Evolutionary conservation across 768 basidiomycete genomes (phyloP), one percentile per base, ranked within the genome.

Genomic region (Boletus speciosus): DNA sequence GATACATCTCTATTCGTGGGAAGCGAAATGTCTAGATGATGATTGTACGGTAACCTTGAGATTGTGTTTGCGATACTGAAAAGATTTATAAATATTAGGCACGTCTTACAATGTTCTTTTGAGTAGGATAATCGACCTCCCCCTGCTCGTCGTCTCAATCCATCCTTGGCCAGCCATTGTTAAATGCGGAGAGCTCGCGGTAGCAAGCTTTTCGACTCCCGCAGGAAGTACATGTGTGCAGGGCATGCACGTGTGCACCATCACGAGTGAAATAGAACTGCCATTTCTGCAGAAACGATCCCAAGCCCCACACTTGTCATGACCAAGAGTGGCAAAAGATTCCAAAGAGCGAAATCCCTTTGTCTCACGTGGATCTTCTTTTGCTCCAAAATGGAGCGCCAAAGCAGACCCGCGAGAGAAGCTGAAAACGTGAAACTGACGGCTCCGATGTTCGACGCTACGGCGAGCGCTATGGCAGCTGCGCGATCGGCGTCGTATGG

Each of bases 391-490:
- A 96, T 92, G 15, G 74, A 66, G 21, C 77, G 72, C 94, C 95
- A 98, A 15, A 97, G 76, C 40, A 98, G 73, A 0, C 94, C 94
- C 0, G 93, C 93, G 15, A 97, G 80, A 51, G 88, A 91, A 1
- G 90, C 91, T 6, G 87, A 86, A 65, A 94, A 95, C 9, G 91
- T 90, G 66, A 90, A 86, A 57, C 85, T 88, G 60, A 95, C 88
- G 1, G 95, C 95, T 12, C 95, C 95, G 34, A 92, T 86, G 69
- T 97, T 97, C 51, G 84, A 88, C 3, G 89, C 88, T 0, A 97
- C 78, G 7, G 93, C 94, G 12, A 97, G 79, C 0, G 92, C 81
- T 45, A 85, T 80, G 0, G 81, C 84, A 1, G 84, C 86, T 1
- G 81, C 84, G 16, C 81, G 77, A 6, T 61, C 50, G 19, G 74